These are phyloP conservation scores for Ascoidea rubescens DNA, from an alignment of 805 yeast species.

Conservation along the genomic window DNA sequence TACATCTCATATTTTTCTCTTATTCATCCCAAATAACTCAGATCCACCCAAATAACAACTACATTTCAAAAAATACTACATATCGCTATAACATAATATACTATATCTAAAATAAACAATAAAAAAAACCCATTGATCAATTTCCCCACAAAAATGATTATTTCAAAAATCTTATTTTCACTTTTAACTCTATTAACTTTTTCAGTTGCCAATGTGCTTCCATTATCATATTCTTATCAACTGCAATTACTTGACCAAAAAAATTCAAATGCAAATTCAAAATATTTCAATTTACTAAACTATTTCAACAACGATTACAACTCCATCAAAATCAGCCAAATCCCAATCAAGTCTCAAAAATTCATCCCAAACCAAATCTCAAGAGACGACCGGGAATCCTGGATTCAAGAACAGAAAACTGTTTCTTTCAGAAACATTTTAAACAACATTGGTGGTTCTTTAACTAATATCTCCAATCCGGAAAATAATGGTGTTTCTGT, in stretches of 20 bases:
- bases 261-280: neutral
- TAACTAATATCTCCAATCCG: slow-evolving; percentile 16
- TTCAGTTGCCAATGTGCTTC: neutral
- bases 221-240: neutral
- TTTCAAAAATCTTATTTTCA: neutral
- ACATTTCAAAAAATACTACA: too few species aligned
- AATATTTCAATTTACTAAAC: neutral
- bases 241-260: neutral
- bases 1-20: too few species aligned
- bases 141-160: neutral
- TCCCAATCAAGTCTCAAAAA: neutral
- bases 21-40: too few species aligned
- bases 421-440: slow-evolving; percentile 29
- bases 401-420: slow-evolving; percentile 29
- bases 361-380: neutral
- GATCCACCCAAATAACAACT: too few species aligned
- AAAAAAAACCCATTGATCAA: too few species aligned
- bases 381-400: slow-evolving; percentile 23
- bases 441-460: slow-evolving; percentile 32
- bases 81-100: too few species aligned
- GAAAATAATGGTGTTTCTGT: slow-evolving; percentile 24
- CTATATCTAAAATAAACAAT: too few species aligned
- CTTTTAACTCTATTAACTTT: neutral
- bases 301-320: too few species aligned
- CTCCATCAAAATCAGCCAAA: too few species aligned